Evolutionary conservation across 2,329 filamentous ascomycete species (phyloP).

Genomic region (Sporothrix phasma): DNA sequence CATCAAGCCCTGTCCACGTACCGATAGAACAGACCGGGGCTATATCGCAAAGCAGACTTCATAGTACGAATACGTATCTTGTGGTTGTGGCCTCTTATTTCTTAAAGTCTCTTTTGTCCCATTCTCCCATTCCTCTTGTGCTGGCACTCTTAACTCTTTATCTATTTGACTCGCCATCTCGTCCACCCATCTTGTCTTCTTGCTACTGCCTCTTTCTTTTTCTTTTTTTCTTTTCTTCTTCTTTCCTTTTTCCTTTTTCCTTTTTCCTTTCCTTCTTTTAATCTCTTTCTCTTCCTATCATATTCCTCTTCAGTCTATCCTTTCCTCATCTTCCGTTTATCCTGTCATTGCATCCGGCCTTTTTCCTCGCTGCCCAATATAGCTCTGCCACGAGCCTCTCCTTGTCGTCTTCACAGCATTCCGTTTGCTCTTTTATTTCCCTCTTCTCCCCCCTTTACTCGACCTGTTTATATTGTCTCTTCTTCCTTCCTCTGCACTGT

Average conservation of each 20-base stretch:
- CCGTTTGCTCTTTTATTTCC: background rate
- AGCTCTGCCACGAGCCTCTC: background rate
- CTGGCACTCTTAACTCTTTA: background rate
- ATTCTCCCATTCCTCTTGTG: background rate
- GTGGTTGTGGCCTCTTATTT: background rate
- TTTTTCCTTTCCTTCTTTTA: background rate
- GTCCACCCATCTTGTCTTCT: background rate
- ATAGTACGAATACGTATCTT: background rate
- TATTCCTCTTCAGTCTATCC: background rate
- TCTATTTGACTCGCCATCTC: background rate
- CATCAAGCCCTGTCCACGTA: background rate
- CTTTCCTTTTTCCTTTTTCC: background rate
- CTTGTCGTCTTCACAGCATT: background rate
- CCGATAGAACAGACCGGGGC: conserved; percentile 1
- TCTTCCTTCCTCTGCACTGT: background rate
- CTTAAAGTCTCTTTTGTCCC: background rate
- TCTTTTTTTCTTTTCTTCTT: background rate
- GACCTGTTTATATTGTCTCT: background rate
- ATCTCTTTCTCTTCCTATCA: background rate
- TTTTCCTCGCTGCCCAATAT: background rate
- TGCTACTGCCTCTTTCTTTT: background rate
- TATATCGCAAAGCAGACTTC: conserved; percentile 2
- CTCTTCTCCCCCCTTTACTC: too few relatives aligned
- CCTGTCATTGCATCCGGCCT: background rate
- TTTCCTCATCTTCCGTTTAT: background rate